These are phyloP conservation scores for Apiotrichum gamsii DNA, from an alignment of 1,284 basidiomycete species.

Conservation along the genomic window DNA sequence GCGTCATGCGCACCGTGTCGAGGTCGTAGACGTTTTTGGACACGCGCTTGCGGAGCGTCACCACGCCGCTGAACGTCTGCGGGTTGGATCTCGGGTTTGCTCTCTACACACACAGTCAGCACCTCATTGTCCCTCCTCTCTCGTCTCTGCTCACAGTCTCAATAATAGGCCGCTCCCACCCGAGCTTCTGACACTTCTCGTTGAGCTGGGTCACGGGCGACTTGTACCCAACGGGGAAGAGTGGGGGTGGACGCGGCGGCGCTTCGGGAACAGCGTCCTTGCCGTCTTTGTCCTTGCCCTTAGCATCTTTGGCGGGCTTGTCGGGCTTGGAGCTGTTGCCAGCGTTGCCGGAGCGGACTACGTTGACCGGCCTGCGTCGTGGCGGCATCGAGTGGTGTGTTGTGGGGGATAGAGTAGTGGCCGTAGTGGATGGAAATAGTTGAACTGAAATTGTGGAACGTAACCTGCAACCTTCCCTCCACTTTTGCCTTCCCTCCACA, in stretches of 20 bases:
- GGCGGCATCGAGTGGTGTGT: slow-evolving; percentile 55
- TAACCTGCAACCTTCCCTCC: too few species aligned
- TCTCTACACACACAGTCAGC: slow-evolving; percentile 34
- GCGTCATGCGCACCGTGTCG: slow-evolving; percentile 65
- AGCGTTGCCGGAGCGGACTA: slow-evolving; percentile 77
- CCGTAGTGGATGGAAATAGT: too few species aligned
- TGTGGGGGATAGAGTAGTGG: neutral
- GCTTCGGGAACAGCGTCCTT: slow-evolving; percentile 17
- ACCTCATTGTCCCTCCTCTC: too few species aligned
- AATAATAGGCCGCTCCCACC: slow-evolving; percentile 72
- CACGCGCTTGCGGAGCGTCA: slow-evolving; percentile 59
- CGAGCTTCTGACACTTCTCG: slow-evolving; percentile 78
- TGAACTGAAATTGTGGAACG: too few species aligned
- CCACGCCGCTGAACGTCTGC: slow-evolving; percentile 56
- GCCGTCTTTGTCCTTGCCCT: slow-evolving; percentile 16
- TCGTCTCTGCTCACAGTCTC: slow-evolving; percentile 56
- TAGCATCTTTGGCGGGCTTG: slow-evolving; percentile 23
- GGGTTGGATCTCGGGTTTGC: slow-evolving; percentile 49
- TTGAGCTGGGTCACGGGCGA: slow-evolving; percentile 67
- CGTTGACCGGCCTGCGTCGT: slow-evolving; percentile 55
- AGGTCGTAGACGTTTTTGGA: slow-evolving; percentile 61
- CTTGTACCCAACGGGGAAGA: slow-evolving; percentile 77
- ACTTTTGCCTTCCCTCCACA: too few species aligned
- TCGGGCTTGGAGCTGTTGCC: slow-evolving; percentile 65
- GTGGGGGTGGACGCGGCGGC: slow-evolving; percentile 47